phyloP scores from a whole-genome alignment of 305 asterid species.

The Fraxinus greggii region DNA sequence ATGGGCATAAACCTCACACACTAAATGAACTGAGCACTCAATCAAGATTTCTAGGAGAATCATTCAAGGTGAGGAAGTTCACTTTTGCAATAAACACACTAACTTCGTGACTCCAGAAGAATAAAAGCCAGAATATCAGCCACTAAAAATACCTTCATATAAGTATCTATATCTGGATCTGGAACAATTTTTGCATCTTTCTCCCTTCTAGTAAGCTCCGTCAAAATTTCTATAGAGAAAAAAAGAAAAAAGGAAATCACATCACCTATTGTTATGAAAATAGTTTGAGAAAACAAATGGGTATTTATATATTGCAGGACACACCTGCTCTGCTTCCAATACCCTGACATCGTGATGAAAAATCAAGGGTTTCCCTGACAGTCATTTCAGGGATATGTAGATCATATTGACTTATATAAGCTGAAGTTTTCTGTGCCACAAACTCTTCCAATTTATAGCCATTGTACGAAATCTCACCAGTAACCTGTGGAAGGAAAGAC shows the following conservation, averaged over 20 bases:
- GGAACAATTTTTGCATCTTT: conserved; percentile 70
- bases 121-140: neutral
- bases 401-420: conserved; percentile 73
- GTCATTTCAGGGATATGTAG: conserved; percentile 79
- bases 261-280: conserved; percentile 1
- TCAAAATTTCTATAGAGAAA: conserved; percentile 50
- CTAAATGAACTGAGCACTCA: neutral
- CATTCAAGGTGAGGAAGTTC: neutral
- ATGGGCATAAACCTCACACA: neutral
- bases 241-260: conserved; percentile 4
- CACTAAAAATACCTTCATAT: conserved; percentile 64
- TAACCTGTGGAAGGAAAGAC: conserved; percentile 39
- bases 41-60: neutral
- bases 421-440: conserved; percentile 73
- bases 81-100: neutral
- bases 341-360: conserved; percentile 75
- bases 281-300: neutral
- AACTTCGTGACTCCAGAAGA: neutral
- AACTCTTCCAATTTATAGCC: conserved; percentile 66
- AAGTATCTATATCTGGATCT: conserved; percentile 73
- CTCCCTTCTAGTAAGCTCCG: conserved; percentile 62
- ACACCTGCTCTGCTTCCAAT: conserved; percentile 71
- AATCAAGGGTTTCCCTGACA: conserved; percentile 73
- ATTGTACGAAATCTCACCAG: conserved; percentile 67
- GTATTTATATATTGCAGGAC: conserved; percentile 9